A percentile compares a stretch with the other conserved stretches of the same genome.
phyloP scores from a whole-genome alignment of 768 basidiomycete genomes.

The Tylopilus sp. region DNA sequence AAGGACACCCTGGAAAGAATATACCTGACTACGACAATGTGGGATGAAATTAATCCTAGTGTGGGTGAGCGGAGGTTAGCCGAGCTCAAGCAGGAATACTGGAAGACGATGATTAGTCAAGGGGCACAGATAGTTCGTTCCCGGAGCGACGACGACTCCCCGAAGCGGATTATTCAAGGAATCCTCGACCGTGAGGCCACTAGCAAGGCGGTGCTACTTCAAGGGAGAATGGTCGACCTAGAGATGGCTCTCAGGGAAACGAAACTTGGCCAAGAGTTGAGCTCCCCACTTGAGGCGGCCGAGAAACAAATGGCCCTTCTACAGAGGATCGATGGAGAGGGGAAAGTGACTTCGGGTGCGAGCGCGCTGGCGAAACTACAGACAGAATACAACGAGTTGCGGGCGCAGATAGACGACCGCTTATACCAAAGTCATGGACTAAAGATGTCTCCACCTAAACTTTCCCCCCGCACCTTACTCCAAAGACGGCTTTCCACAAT shows the following conservation, averaged over 20 bases:
- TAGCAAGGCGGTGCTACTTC: too few relatives aligned
- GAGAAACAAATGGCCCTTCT: conserved; percentile 9
- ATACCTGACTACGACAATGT: conserved; percentile 25
- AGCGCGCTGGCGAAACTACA: conserved; percentile 2
- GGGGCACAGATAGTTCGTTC: conserved; percentile 12
- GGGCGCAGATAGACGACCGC: conserved; percentile 8
- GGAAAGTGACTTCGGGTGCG: not conserved
- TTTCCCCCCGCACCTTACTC: not conserved
- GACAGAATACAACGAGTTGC: conserved; percentile 10
- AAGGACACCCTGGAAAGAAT: conserved; percentile 33
- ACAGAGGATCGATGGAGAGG: conserved; percentile 5
- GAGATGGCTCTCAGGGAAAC: conserved; percentile 10
- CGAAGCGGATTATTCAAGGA: conserved; percentile 3
- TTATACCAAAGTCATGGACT: conserved; percentile 8
- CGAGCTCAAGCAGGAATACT: conserved; percentile 7
- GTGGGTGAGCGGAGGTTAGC: conserved; percentile 17
- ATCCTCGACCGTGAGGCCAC: not conserved
- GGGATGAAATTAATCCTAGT: too few relatives aligned
- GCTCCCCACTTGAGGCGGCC: conserved; percentile 3
- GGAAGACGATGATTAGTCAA: conserved; percentile 2
- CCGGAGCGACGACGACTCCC: too few relatives aligned
- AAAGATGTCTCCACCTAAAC: conserved; percentile 2
- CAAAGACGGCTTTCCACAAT: too few relatives aligned
- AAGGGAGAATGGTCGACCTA: conserved; percentile 6
- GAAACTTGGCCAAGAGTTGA: not conserved